These are phyloP conservation scores for Colletotrichum cuscutae DNA, from an alignment of 2,329 filamentous ascomycete species.

Conservation along the genomic window DNA sequence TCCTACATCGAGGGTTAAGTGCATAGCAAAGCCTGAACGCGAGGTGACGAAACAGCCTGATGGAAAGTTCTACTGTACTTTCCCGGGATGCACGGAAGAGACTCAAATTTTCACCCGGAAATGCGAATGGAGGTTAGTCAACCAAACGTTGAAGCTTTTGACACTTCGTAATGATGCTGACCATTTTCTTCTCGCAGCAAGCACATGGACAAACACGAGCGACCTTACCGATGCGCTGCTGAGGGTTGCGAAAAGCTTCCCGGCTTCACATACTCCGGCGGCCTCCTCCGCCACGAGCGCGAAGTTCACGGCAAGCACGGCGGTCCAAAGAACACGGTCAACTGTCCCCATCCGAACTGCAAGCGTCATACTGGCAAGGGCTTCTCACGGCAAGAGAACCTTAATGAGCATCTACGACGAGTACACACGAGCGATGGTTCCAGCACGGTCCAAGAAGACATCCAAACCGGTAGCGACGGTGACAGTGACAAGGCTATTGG, in stretches of 20 bases:
- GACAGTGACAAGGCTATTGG: conserved; percentile 53
- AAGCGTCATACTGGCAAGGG: conserved; percentile 89
- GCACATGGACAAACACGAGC: conserved; percentile 98
- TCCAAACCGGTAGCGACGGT: conserved; percentile 55
- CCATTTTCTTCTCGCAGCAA: conserved; percentile 67
- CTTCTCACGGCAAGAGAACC: conserved; percentile 92
- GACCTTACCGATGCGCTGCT: conserved; percentile 87
- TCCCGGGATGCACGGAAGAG: conserved; percentile 74
- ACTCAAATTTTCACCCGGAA: conserved; percentile 78
- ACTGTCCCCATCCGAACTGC: conserved; percentile 88
- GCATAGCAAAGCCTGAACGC: conserved; percentile 69
- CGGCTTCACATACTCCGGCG: conserved; percentile 95
- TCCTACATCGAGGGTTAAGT: conserved; percentile 54
- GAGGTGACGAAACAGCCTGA: conserved; percentile 70
- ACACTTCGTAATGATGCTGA: conserved; percentile 38
- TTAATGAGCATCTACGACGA: conserved; percentile 91
- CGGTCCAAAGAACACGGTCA: conserved; percentile 85
- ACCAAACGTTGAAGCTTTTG: neutral
- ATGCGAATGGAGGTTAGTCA: conserved; percentile 92
- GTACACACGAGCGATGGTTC: conserved; percentile 75
- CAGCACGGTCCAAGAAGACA: conserved; percentile 45
- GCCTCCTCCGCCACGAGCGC: conserved; percentile 87
- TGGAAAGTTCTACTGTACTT: conserved; percentile 82
- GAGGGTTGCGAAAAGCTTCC: conserved; percentile 90
- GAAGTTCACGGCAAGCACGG: conserved; percentile 94